Base-by-base conservation (phyloP, 176 grass and related monocot species). In the Musa schizocarpa region DNA sequence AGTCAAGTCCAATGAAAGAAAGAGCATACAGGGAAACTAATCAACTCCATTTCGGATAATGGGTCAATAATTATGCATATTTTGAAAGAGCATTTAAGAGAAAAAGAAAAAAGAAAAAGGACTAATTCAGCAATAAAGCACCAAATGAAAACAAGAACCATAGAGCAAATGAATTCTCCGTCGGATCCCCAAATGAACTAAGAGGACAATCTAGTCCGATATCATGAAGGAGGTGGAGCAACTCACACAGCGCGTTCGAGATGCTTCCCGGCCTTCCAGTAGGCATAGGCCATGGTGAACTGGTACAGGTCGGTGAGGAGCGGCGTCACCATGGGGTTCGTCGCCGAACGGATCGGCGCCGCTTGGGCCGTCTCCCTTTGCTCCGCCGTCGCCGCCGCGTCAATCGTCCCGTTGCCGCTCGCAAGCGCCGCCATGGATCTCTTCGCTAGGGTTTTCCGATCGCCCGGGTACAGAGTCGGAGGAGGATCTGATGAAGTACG, bases 251-350 rank as follows among this genome's bases (percentile, higher is more conserved):
- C 88, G 49, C 84, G 88, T 81, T 98, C 90, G 73, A 80, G 88
- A 77, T 98, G 95, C 82, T 93, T 98, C 0, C 90, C 82, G 9
- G 90, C 84, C 76, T 98, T 98, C 95, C 95, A 98, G 86, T 98
- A 98, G 14, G 95, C 90, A 72, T 98, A 98, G 67, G 95, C 95
- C 95, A 98, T 98, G 86, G 95, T 93, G 78, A 93, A 98, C 88
- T 98, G 95, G 88, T 98, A 98, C 80, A 93, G 83, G 79, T 98
- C 95, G 64, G 95, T 98, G 58, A 98, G 90, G 76, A 98, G 68
- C 77, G 95, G 88, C 82, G 95, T 98, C 13, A 89, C 95, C 90
- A 98, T 98, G 74, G 94, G 94, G 83, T 98, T 98, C 74, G 94
- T 98, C 20, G 75, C 48, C n/a, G 20, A n/a, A 6, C n/a, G 49